Evolutionary conservation across 805 yeast genomes (phyloP), one percentile per base, ranked within the genome.

Genomic region (Lipomyces lipofer): DNA sequence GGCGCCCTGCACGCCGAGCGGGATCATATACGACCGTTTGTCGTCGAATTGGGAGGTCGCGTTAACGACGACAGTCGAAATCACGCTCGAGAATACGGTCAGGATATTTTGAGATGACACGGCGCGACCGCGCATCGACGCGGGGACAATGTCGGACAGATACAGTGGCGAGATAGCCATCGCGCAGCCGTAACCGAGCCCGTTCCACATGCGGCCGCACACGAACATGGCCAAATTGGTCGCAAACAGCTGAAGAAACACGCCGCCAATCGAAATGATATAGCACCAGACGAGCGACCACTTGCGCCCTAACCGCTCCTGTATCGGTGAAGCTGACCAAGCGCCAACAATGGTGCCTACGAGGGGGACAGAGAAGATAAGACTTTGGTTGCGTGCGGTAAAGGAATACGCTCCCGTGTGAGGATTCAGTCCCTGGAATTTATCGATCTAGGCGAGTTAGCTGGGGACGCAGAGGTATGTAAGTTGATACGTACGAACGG

Each of bases 311-410:
- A 44, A 21, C 13, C n/a, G 13, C 7, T 22, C 17, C 13, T 48
- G 32, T 21, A 44, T 21, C 13, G 51, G 50, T 13, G 51, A 25
- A 13, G 51, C 33, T n/a, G 38, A 5, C 49, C 32, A 43, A 13
- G 38, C 51, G 13, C 51, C 51, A 44, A 48, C 6, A 25, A 48
- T 48, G 4, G 51, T 27, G 13, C 39, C 51, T 21, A 48, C 51
- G 4, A 48, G 40, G 13, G 51, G 51, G 21, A 48, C 38, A 3
- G 51, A 25, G 13, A 48, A 27, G 7, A 48, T 28, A 21, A 48
- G 35, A n/a, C 43, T 44, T 44, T 48, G 51, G 39, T 48, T 48
- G 21, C 51, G 51, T 2, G 51, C 51, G 12, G 51, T 48, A 15
- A 48, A 48, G 28, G 22, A 42, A 43, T 43, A 48, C 15, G 32